Percentiles rank a stretch among this genome's conserved stretches.
Conservation (phyloP, 768 basidiomycete genomes). For the Pulveroboletus sp. region DNA sequence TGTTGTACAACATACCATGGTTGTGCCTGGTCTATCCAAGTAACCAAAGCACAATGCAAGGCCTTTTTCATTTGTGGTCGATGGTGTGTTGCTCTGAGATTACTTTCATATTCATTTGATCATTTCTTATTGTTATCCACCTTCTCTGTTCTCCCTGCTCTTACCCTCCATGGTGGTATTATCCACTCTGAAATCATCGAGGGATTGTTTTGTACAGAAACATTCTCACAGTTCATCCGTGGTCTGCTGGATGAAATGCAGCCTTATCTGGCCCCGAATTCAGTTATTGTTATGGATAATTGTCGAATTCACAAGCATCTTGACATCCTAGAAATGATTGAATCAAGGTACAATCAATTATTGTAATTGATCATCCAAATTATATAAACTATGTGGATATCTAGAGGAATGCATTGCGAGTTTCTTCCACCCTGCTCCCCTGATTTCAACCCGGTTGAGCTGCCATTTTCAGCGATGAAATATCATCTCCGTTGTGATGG, state of each 20-base stretch:
- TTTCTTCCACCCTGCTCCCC: too few relatives aligned
- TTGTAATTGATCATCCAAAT: too few relatives aligned
- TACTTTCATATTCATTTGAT: neutral
- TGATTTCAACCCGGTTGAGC: too few relatives aligned
- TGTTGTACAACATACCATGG: neutral
- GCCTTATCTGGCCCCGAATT: neutral
- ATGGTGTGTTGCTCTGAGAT: neutral
- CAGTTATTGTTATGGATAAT: slow-evolving; percentile 5
- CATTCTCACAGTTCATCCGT: too few relatives aligned
- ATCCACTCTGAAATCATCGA: slow-evolving; percentile 2
- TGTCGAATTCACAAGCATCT: slow-evolving; percentile 5
- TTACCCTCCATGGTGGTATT: neutral
- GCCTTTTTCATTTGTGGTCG: neutral
- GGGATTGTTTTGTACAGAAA: neutral
- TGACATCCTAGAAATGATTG: neutral
- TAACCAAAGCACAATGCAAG: neutral
- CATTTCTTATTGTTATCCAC: neutral
- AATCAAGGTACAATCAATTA: neutral
- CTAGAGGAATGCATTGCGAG: too few relatives aligned
- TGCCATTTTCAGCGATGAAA: too few relatives aligned
- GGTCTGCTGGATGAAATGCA: neutral
- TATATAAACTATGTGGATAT: too few relatives aligned
- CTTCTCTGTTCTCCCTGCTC: slow-evolving; percentile 3
- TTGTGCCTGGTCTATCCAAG: slow-evolving; percentile 1
- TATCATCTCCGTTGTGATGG: too few relatives aligned